Base-by-base conservation (phyloP, 108 stramenopile species). In the Chaetoceros tenuissimus region DNA sequence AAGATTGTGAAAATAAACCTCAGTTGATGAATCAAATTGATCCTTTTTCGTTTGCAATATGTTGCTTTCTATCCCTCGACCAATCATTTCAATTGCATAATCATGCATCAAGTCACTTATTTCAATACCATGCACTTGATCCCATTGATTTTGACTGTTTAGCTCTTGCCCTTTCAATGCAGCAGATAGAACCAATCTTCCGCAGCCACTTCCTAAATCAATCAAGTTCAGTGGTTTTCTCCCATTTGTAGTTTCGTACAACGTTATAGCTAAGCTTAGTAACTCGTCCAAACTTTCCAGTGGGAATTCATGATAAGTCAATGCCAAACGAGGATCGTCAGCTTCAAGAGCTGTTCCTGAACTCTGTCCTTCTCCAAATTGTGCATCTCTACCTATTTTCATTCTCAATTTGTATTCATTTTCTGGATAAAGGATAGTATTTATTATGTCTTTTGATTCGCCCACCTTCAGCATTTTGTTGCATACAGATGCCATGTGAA, bases 261-360 rank as follows among this genome's bases (percentile, higher is more conserved):
- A 49, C 0, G 60, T 34, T 43, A 78, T 31, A 22, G 71, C 87
- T 3, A 63, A 51, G 77, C 84, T 80, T 2, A 90, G 30, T 45
- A 90, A 60, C 10, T 52, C 19, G 64, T 90, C 88, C 57, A 79
- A 67, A 50, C 81, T 83, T 28, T 58, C 31, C 29, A 78, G 76
- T 22, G 88, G 88, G 67, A 89, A 90, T 66, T 90, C 88, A 21
- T 77, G 84, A 50, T 90, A 90, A 43, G 88, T 80, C 54, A 67
- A 71, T 22, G 66, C 53, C 44, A 74, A 55, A 0, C 79, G 67
- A 3, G 79, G 79, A 76, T 89, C 88, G 28, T 78, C 47, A 43
- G 66, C 66, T n/a, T 31, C 2, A 2, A 63, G 31, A n/a, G n/a
- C 46, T 16, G 51, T 28, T 1, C 31, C 31, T 7, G 47, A 3